These are phyloP conservation scores for Chlorella sorokiniana DNA, from an alignment of 139 green algal species.

Conservation along the genomic window DNA sequence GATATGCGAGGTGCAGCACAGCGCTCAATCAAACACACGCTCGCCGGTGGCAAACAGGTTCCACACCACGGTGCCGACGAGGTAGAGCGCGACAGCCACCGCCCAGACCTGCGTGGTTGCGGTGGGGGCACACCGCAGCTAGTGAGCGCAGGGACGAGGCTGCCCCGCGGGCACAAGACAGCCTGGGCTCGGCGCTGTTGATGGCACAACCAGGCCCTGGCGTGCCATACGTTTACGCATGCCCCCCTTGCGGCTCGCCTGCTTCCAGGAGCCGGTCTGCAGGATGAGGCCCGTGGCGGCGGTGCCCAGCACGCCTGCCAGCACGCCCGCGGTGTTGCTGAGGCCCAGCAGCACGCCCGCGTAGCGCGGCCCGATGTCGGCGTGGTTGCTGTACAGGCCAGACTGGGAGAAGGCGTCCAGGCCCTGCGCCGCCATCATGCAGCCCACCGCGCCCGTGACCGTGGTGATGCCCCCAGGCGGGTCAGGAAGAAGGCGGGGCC, in stretches of 20 bases:
- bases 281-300: constrained; percentile 91
- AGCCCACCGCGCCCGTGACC: constrained; percentile 74
- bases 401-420: constrained; percentile 93
- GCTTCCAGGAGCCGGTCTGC: constrained; percentile 64
- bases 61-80: constrained; percentile 93
- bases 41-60: constrained; percentile 90
- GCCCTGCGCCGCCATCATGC: constrained; percentile 92
- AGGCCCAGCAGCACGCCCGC: constrained; percentile 95
- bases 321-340: constrained; percentile 95
- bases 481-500: constrained; percentile 94
- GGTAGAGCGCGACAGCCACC: constrained; percentile 92
- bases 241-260: neutral
- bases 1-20: neutral
- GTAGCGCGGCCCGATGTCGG: constrained; percentile 96
- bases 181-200: too few species aligned
- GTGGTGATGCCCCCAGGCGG: constrained; percentile 74
- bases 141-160: neutral
- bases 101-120: constrained; percentile 85
- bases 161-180: too few species aligned
- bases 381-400: constrained; percentile 97
- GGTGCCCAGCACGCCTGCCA: constrained; percentile 94
- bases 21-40: constrained; percentile 78
- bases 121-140: neutral
- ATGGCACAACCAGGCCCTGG: too few species aligned
- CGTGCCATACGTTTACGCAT: too few species aligned